Percentiles rank a stretch among this genome's conserved stretches.
Evolutionary conservation across 164 flowering plant genomes (phyloP).

Genomic region (Aristolochia californica): DNA sequence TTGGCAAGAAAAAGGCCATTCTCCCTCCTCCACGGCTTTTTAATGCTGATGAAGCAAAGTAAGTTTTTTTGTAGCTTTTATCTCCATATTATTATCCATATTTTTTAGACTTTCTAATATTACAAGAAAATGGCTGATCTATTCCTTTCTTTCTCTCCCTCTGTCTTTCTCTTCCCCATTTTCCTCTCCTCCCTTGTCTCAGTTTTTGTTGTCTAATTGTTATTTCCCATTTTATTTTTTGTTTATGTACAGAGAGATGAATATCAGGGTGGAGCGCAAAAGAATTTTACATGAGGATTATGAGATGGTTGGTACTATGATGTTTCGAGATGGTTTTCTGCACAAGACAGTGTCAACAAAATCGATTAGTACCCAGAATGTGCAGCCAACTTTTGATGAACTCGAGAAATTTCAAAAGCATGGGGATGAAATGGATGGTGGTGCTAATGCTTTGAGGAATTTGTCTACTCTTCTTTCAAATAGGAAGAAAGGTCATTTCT

Average conservation of each 20-base stretch:
- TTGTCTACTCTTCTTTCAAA: constrained; percentile 74
- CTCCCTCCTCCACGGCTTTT: constrained; percentile 88
- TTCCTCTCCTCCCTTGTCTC: no score
- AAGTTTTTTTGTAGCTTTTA: no score
- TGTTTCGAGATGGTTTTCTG: constrained; percentile 78
- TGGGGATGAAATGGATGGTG: constrained; percentile 68
- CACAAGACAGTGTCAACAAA: constrained; percentile 73
- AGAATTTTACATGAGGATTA: constrained; percentile 57
- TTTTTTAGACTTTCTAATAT: no score
- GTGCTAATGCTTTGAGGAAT: constrained; percentile 27
- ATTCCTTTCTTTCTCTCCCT: no score
- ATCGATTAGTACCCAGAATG: constrained; percentile 64
- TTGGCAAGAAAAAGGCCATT: constrained; percentile 75
- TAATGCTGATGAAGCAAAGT: constrained; percentile 93
- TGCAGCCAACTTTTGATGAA: constrained; percentile 87
- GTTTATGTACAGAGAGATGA: constrained; percentile 53
- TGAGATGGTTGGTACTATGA: constrained; percentile 63
- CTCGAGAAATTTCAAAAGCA: constrained; percentile 83
- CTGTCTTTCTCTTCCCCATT: no score
- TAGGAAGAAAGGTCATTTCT: constrained; percentile 89
- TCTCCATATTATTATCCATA: no score
- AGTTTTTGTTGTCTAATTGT: no score
- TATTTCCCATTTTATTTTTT: neutral
- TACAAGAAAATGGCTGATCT: no score
- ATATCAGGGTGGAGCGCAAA: constrained; percentile 74